A percentile compares a stretch with the other conserved stretches of the same genome.
These are phyloP conservation scores for Geotrichum reessii DNA, from an alignment of 1,139 yeast species.

Conservation along the genomic window DNA sequence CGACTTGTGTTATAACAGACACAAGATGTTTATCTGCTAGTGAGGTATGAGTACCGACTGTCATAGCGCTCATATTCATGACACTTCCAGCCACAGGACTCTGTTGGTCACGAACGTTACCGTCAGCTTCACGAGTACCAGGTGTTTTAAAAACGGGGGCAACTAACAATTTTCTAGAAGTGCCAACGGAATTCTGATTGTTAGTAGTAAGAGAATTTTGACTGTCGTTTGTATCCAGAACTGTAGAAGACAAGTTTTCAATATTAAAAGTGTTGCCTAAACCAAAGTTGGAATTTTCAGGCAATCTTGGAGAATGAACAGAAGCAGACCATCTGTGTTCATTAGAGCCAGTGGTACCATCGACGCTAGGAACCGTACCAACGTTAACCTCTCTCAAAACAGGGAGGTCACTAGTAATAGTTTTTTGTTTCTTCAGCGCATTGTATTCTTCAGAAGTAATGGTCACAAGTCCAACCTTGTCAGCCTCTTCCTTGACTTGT, in stretches of 20 bases:
- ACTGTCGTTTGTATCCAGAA: background rate
- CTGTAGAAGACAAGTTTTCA: background rate
- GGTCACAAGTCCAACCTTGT: slow-evolving; percentile 39
- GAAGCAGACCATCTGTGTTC: slow-evolving; percentile 6
- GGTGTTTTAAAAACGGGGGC: slow-evolving; percentile 5
- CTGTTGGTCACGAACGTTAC: background rate
- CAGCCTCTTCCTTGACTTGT: slow-evolving; percentile 22
- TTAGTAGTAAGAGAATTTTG: background rate
- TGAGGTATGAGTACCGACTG: slow-evolving; percentile 67
- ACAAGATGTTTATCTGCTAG: slow-evolving; percentile 65
- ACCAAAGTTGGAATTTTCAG: slow-evolving; percentile 1
- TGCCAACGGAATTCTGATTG: background rate
- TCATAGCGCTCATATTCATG: slow-evolving; percentile 33
- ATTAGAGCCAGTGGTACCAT: background rate
- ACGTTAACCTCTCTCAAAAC: slow-evolving; percentile 20
- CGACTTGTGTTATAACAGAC: slow-evolving; percentile 85
- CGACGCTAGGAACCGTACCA: slow-evolving; percentile 15
- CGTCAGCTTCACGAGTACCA: slow-evolving; percentile 2
- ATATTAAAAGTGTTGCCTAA: slow-evolving; percentile 1
- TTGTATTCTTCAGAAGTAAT: slow-evolving; percentile 34
- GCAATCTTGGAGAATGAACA: slow-evolving; percentile 8
- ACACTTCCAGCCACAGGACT: slow-evolving; percentile 18
- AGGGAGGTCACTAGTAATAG: slow-evolving; percentile 14
- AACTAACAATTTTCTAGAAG: background rate
- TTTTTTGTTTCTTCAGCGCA: slow-evolving; percentile 20